A percentile compares a stretch with the other conserved stretches of the same genome.
Conservation (phyloP, 202 grass and related monocot genomes). For the Digitaria exilis region DNA sequence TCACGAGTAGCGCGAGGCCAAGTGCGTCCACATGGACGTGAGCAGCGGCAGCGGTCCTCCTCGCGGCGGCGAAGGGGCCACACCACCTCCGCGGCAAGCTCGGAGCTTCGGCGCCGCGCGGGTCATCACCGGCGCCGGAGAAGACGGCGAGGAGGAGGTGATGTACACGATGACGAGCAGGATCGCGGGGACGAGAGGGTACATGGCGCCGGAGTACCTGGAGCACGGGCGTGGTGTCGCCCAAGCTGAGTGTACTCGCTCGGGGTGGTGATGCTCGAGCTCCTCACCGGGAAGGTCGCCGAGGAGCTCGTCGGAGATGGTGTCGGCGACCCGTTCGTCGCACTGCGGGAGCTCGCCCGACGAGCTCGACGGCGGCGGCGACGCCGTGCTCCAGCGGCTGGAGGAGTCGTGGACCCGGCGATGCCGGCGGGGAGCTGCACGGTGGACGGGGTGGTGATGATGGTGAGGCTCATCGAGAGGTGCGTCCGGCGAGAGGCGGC, state of each 20-base stretch:
- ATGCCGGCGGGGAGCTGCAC: constrained; percentile 45
- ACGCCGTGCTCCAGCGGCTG: constrained; percentile 30
- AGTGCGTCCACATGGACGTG: constrained; percentile 81
- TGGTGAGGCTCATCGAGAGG: constrained; percentile 58
- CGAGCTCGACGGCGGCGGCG: constrained; percentile 3
- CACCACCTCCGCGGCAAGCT: constrained; percentile 69
- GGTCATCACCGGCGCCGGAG: constrained; percentile 31
- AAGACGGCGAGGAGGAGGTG: neutral
- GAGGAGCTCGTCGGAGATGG: constrained; percentile 30
- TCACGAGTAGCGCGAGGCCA: constrained; percentile 64
- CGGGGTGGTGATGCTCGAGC: constrained; percentile 81
- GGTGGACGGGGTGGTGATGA: constrained; percentile 37
- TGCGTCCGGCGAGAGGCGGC: constrained; percentile 46
- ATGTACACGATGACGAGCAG: constrained; percentile 66
- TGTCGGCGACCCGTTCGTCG: constrained; percentile 18
- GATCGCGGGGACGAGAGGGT: constrained; percentile 59
- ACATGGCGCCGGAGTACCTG: constrained; percentile 77
- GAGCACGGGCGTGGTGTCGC: constrained; percentile 81
- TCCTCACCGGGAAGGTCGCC: constrained; percentile 60
- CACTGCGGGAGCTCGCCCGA: constrained; percentile 14
- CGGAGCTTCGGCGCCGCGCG: constrained; percentile 51
- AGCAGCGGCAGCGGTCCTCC: constrained; percentile 60
- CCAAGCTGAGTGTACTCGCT: constrained; percentile 83
- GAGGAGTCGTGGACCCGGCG: constrained; percentile 63
- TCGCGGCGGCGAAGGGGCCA: constrained; percentile 28